phyloP scores from a whole-genome alignment of 2,329 filamentous ascomycete genomes.

The Hymenoscyphus repandus region DNA sequence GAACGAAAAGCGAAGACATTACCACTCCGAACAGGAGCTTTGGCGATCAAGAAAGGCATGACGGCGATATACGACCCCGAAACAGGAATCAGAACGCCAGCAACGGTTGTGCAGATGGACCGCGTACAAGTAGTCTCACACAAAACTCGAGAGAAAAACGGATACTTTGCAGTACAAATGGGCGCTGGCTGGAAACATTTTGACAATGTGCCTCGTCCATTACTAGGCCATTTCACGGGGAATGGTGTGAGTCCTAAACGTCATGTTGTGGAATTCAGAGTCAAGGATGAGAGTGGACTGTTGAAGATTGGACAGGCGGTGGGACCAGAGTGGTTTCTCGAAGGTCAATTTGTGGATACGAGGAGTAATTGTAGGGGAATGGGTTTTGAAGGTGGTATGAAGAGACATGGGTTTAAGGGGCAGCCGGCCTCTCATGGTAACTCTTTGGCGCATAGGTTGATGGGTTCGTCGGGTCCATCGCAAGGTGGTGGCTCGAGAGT shows the following conservation, averaged over 20 bases:
- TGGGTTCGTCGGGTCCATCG: slow-evolving; percentile 83
- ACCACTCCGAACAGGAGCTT: slow-evolving; percentile 68
- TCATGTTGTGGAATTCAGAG: slow-evolving; percentile 80
- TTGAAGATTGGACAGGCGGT: slow-evolving; percentile 71
- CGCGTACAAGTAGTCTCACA: slow-evolving; percentile 82
- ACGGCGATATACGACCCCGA: slow-evolving; percentile 77
- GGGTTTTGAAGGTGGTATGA: slow-evolving; percentile 98
- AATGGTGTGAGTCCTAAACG: slow-evolving; percentile 80
- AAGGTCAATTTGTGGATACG: slow-evolving; percentile 87
- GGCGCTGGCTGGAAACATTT: slow-evolving; percentile 71
- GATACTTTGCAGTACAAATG: slow-evolving; percentile 92
- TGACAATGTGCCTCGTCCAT: slow-evolving; percentile 72
- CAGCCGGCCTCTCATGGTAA: slow-evolving; percentile 93
- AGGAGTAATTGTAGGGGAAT: slow-evolving; percentile 75
- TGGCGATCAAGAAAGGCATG: slow-evolving; percentile 94
- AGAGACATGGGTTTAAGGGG: slow-evolving; percentile 83
- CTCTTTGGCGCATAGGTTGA: slow-evolving; percentile 86
- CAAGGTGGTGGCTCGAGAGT: slow-evolving; percentile 93
- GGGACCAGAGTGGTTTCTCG: slow-evolving; percentile 82
- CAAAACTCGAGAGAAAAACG: slow-evolving; percentile 75
- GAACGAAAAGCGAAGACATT: slow-evolving; percentile 53
- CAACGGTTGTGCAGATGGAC: slow-evolving; percentile 92
- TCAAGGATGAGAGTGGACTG: slow-evolving; percentile 67
- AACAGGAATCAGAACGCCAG: slow-evolving; percentile 72
- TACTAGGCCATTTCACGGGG: slow-evolving; percentile 82